These are phyloP conservation scores for Magnolia kwangsiensis DNA, from an alignment of 164 flowering plant species.

Conservation along the genomic window DNA sequence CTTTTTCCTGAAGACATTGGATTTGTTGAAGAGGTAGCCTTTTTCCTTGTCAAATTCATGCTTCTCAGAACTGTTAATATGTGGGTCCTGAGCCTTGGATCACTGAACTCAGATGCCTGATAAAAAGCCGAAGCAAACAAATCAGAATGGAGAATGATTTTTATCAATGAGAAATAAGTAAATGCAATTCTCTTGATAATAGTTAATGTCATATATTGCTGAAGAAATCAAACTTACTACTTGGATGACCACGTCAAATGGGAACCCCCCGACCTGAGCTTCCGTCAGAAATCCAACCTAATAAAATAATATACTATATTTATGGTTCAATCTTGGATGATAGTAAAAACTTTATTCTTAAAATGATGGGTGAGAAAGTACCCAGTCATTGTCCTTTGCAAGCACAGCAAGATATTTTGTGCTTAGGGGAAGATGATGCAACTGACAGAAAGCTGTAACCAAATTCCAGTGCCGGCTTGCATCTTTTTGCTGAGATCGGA, in stretches of 20 bases:
- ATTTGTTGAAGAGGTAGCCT: slow-evolving; percentile 34
- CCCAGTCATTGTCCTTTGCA: slow-evolving; percentile 98
- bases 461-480: slow-evolving; percentile 86
- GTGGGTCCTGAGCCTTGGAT: slow-evolving; percentile 73
- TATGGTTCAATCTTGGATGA: slow-evolving; percentile 6
- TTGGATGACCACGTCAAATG: slow-evolving; percentile 62
- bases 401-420: slow-evolving; percentile 79
- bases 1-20: slow-evolving; percentile 31
- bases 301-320: slow-evolving; percentile 8
- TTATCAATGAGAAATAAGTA: background rate
- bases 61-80: slow-evolving; percentile 77
- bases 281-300: slow-evolving; percentile 94
- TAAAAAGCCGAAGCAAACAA: slow-evolving; percentile 3
- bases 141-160: slow-evolving; percentile 4
- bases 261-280: slow-evolving; percentile 81
- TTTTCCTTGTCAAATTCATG: slow-evolving; percentile 62
- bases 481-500: slow-evolving; percentile 74
- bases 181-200: background rate
- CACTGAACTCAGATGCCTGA: slow-evolving; percentile 89
- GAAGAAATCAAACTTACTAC: slow-evolving; percentile 48
- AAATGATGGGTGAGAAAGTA: slow-evolving; percentile 24
- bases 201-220: background rate
- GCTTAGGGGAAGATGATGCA: slow-evolving; percentile 85
- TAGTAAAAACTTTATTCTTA: background rate
- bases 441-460: slow-evolving; percentile 78